Evolutionary conservation across 495 filamentous ascomycete species (phyloP).

Genomic region (Podospora comata): DNA sequence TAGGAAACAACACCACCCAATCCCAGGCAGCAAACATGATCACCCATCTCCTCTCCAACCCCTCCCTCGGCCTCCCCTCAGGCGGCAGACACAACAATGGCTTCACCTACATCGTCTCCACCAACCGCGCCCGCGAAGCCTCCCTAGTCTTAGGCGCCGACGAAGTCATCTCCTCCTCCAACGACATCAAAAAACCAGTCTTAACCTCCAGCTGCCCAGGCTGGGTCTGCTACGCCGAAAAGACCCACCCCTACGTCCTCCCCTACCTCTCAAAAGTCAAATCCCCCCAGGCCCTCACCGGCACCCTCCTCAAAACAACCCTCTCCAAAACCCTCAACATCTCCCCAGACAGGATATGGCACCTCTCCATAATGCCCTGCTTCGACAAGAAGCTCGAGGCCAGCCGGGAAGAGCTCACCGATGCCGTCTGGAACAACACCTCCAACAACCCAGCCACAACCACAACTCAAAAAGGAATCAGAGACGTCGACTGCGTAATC

Average conservation of each 20-base stretch:
- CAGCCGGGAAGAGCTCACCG: conserved; percentile 86
- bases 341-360: conserved; percentile 80
- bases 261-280: conserved; percentile 89
- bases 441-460: conserved; percentile 33
- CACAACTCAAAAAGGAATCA: conserved; percentile 47
- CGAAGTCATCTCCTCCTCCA: conserved; percentile 51
- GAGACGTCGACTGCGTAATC: conserved; percentile 97
- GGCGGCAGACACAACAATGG: conserved; percentile 68
- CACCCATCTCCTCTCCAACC: conserved; percentile 69
- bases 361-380: conserved; percentile 93
- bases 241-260: conserved; percentile 89
- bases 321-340: conserved; percentile 68
- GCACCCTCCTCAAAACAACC: conserved; percentile 82
- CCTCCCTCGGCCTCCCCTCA: conserved; percentile 58
- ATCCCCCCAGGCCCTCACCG: conserved; percentile 87
- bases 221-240: conserved; percentile 98
- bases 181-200: conserved; percentile 59
- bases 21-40: conserved; percentile 76
- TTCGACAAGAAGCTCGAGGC: conserved; percentile 99
- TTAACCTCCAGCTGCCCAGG: conserved; percentile 90
- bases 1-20: conserved; percentile 68
- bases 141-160: conserved; percentile 77
- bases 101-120: conserved; percentile 87
- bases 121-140: conserved; percentile 72
- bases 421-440: conserved; percentile 60